Evolutionary conservation across 495 filamentous ascomycete species (phyloP).

Genomic region (Aspergillus affinis): DNA sequence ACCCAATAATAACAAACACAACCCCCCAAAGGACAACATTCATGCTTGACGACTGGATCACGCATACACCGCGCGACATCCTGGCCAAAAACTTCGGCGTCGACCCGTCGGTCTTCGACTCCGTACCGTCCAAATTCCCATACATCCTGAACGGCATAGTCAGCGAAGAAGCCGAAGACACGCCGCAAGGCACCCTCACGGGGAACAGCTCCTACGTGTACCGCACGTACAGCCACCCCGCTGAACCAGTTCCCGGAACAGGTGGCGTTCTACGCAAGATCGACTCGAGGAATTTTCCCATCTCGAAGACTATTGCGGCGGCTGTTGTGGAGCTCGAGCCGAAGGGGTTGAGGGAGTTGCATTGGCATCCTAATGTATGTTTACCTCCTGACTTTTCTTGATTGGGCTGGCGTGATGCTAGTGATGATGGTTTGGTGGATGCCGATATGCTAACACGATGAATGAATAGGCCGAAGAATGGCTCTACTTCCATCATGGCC

Average conservation of each 20-base stretch:
- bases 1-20: too few relatives aligned
- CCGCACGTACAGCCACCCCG: conserved; percentile 48
- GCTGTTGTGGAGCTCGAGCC: conserved; percentile 61
- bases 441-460: conserved; percentile 7
- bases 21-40: conserved; percentile 51
- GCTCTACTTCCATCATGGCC: conserved; percentile 63
- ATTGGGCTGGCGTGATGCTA: background rate
- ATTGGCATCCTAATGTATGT: conserved; percentile 67
- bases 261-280: conserved; percentile 60
- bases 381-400: background rate
- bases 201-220: conserved; percentile 60
- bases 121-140: conserved; percentile 54
- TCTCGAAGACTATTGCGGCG: conserved; percentile 59
- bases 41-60: conserved; percentile 64
- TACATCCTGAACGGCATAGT: conserved; percentile 60
- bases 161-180: conserved; percentile 48
- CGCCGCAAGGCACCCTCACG: conserved; percentile 44
- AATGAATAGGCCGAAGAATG: conserved; percentile 57
- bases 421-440: background rate
- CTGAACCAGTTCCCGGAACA: conserved; percentile 55
- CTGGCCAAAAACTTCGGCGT: conserved; percentile 67
- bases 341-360: conserved; percentile 59
- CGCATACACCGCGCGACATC: conserved; percentile 58
- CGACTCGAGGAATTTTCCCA: conserved; percentile 62
- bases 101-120: conserved; percentile 53